A percentile compares a stretch with the other conserved stretches of the same genome.
Evolutionary conservation across 768 basidiomycete species (phyloP).

Genomic region (Russula earlei): DNA sequence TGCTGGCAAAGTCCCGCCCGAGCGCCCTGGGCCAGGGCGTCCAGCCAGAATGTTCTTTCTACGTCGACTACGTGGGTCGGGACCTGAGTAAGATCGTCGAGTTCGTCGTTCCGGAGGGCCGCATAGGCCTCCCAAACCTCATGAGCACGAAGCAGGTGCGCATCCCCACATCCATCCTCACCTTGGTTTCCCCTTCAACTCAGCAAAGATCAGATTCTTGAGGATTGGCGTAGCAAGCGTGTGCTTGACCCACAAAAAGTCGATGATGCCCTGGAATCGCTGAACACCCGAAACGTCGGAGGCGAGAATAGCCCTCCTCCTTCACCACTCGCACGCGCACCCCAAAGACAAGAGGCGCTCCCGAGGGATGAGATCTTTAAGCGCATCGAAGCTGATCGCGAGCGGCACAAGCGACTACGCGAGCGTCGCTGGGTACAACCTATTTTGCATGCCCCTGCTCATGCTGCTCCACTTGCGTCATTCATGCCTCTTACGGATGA

Average conservation of each 20-base stretch:
- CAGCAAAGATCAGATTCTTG: constrained; percentile 57
- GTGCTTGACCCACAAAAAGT: constrained; percentile 72
- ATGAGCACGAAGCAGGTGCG: constrained; percentile 79
- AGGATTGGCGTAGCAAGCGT: constrained; percentile 82
- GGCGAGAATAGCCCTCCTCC: constrained; percentile 19
- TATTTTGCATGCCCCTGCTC: constrained; percentile 41
- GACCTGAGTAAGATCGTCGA: constrained; percentile 74
- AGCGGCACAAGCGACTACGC: constrained; percentile 83
- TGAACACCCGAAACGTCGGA: constrained; percentile 39
- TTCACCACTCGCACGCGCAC: constrained; percentile 17
- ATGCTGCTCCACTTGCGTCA: constrained; percentile 40
- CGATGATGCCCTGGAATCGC: constrained; percentile 53
- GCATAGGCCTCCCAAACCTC: constrained; percentile 80
- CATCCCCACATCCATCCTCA: neutral
- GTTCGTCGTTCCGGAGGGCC: constrained; percentile 80
- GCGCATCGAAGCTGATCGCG: constrained; percentile 86
- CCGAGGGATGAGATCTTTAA: constrained; percentile 61
- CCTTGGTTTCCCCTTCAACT: neutral
- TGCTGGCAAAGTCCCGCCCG: constrained; percentile 54
- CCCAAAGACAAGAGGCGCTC: constrained; percentile 20
- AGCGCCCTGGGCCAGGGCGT: constrained; percentile 32
- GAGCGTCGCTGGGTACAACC: constrained; percentile 91
- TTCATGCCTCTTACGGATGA: constrained; percentile 51
- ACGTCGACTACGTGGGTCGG: constrained; percentile 68
- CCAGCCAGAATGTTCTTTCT: constrained; percentile 40